Base-by-base conservation (phyloP, 306 rosid genomes). In the Rosa multiflora region DNA sequence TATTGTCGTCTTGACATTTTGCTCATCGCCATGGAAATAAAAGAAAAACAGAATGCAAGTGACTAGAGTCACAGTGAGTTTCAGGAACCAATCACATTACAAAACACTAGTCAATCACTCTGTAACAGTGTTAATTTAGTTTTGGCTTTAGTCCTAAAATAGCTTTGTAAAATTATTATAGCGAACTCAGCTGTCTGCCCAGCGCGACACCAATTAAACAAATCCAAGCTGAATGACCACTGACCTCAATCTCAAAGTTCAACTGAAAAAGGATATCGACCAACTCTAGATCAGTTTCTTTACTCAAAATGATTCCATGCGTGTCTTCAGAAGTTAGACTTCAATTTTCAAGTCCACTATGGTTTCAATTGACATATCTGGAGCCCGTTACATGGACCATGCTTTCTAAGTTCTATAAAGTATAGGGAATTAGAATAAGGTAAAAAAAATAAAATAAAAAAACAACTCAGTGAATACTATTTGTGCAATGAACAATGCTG, bases 361-460 rank as follows among this genome's bases (percentile, higher is more conserved):
- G 47, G 21, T 68, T 86, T 77, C 52, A 71, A 67, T 44, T 76
- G 47, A 55, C 13, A 62, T 10, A 67, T 48, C 67, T 29, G 14
- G 18, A 17, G 63, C 37, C 13, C n/a, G 39, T 40, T 32, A 21
- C 26, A 37, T 42, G 6, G 32, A 13, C 26, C 15, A 26, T 10
- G 68, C 5, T 6, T 76, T 78, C 62, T 80, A 63, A 67, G 37
- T 63, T 53, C 17, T 7, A 58, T 35, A 59, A 5, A 13, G 44
- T 64, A 29, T 0, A 11, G n/a, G 59, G 21, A 13, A 49, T 3
- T 3, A 3, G 53, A 11, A 13, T 3, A 13, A 13, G 20, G 37
- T 32, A 51, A 4, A 0, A 15, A 1, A 1, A 4, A 51, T 4
- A 51, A 51, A 13, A 4, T 0, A 6, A 2, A 21, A 3, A 4